Evolutionary conservation across 2,329 filamentous ascomycete species (phyloP).

Genomic region (Blastomyces silverae): DNA sequence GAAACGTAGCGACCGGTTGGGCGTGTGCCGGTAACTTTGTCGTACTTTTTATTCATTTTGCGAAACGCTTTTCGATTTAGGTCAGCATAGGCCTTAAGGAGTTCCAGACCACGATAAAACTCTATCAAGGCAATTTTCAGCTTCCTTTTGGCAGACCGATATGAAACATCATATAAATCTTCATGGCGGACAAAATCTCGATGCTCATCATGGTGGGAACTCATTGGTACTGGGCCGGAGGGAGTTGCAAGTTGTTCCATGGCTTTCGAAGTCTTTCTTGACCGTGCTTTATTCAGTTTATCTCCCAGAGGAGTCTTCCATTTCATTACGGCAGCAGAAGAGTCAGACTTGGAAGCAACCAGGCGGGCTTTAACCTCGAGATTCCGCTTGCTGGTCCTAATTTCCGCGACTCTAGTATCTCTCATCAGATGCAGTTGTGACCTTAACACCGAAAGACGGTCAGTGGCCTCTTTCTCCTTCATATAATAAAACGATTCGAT

Average conservation of each 20-base stretch:
- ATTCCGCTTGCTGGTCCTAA: slow-evolving; percentile 48
- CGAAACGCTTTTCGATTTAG: slow-evolving; percentile 89
- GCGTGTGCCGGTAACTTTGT: slow-evolving; percentile 76
- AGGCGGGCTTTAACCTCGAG: slow-evolving; percentile 15
- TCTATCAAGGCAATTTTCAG: slow-evolving; percentile 86
- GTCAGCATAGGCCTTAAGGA: slow-evolving; percentile 84
- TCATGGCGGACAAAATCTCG: slow-evolving; percentile 48
- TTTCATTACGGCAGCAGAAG: slow-evolving; percentile 25
- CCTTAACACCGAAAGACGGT: slow-evolving; percentile 62
- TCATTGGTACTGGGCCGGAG: slow-evolving; percentile 28
- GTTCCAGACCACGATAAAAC: slow-evolving; percentile 83
- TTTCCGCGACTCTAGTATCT: slow-evolving; percentile 68
- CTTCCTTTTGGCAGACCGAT: slow-evolving; percentile 82
- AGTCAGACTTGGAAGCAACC: slow-evolving; percentile 15
- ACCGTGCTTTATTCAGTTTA: slow-evolving; percentile 38
- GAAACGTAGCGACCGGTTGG: slow-evolving; percentile 76
- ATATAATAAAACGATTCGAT: slow-evolving; percentile 82
- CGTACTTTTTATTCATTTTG: slow-evolving; percentile 98
- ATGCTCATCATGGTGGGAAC: slow-evolving; percentile 30
- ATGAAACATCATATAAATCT: slow-evolving; percentile 60
- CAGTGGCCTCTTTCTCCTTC: slow-evolving; percentile 78
- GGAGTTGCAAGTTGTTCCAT: slow-evolving; percentile 42
- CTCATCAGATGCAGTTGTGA: slow-evolving; percentile 91
- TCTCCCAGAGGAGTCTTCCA: slow-evolving; percentile 41
- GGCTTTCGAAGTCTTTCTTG: slow-evolving; percentile 52